Base-by-base conservation (phyloP, 2,329 filamentous ascomycete species). In the Coleophoma cylindrospora region DNA sequence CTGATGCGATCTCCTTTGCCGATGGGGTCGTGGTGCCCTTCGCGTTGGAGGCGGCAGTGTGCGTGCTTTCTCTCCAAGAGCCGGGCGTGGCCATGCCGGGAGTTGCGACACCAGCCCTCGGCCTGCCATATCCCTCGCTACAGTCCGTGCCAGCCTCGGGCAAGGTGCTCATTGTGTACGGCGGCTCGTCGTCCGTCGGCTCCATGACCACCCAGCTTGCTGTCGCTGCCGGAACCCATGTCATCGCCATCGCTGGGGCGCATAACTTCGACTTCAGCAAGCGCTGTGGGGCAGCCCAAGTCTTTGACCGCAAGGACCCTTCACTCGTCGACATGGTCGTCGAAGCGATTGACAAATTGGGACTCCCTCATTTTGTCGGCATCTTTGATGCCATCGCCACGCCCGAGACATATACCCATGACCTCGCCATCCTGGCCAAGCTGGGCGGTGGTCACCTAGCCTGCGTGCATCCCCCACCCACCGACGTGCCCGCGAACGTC, bases 111-210 rank as follows among this genome's bases (percentile, higher is more conserved):
- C 65, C 64, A 11, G 55, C 59, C 7, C 53, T 57, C 38, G 60
- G 57, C 5, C 55, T 67, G n/a, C 50, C 49, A n/a, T 53, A 46
- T 21, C 54, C 53, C 10, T 50, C 36, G 11, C 37, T 66, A 8
- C 51, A 57, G 27, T 61, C 61, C 15, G 45, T 49, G 7, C 43
- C 53, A 11, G 17, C 54, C 2, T 62, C 55, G 9, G 60, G 61
- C 22, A 65, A 70, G 43, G 61, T 64, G 37, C 47, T 73, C 0
- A 54, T 80, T 5, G 60, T 80, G 13, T 80, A 75, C 73, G 77
- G 77, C n/a, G 79, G 76, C 0, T 69, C 73, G 3, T 70, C 72
- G 0, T 68, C 66, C 14, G 72, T 75, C 0, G 74, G 76, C 1
- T 68, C 68, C 38, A 70, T 68, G 40, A 71, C 70, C 1, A 69